Evolutionary conservation across 148 eudicot species (phyloP).

Genomic region (Rhododendron vialii): DNA sequence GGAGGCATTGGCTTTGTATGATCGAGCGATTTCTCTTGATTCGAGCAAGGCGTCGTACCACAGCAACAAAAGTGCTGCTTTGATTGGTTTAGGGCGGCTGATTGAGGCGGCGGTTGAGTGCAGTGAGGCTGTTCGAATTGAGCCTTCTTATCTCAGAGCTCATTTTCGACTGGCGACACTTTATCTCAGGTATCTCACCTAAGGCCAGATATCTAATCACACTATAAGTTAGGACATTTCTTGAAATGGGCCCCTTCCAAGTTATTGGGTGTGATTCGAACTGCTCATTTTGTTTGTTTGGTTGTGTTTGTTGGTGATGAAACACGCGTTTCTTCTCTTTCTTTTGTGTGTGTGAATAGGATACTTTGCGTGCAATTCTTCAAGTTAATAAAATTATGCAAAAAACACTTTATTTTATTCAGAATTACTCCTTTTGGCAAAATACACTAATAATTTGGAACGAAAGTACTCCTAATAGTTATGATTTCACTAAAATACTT

Average conservation of each 20-base stretch:
- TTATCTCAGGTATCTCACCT: conserved; percentile 48
- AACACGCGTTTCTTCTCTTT: background rate
- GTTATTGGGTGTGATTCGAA: background rate
- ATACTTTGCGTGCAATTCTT: background rate
- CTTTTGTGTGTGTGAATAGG: background rate
- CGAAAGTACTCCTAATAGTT: too few relatives aligned
- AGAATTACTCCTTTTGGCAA: too few relatives aligned
- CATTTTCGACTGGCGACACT: conserved; percentile 64
- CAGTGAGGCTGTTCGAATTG: conserved; percentile 55
- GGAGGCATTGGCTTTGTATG: conserved; percentile 59
- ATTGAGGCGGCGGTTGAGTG: conserved; percentile 61
- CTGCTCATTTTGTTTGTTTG: background rate
- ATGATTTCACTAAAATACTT: background rate
- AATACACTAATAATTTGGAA: too few relatives aligned
- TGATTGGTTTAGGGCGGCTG: conserved; percentile 58
- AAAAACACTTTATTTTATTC: too few relatives aligned
- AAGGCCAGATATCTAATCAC: background rate
- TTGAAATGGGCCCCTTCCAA: background rate
- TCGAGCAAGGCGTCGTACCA: conserved; percentile 50
- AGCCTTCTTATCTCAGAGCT: conserved; percentile 62
- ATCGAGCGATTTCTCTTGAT: conserved; percentile 52
- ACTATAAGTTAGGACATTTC: background rate
- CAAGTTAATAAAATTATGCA: too few relatives aligned
- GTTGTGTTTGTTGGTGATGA: background rate
- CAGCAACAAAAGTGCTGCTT: conserved; percentile 63